phyloP scores from a whole-genome alignment of 176 grass and related monocot genomes.

The Musa schizocarpa region DNA sequence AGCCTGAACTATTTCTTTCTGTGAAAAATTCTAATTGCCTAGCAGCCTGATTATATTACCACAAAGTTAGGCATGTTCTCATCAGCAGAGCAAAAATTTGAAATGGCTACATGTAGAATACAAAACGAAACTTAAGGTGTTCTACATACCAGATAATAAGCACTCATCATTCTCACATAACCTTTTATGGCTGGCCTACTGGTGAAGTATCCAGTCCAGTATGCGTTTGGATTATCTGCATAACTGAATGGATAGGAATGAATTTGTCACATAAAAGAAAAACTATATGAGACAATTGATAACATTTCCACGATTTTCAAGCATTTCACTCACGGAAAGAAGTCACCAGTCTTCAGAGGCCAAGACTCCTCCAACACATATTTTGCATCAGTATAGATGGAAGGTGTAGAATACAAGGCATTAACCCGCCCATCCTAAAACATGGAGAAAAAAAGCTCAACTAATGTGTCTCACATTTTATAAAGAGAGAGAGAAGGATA shows the following conservation, averaged over 20 bases:
- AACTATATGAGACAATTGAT: constrained; percentile 7
- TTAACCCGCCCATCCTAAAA: constrained; percentile 91
- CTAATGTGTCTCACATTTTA: constrained; percentile 9
- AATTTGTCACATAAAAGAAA: constrained; percentile 6
- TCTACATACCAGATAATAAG: constrained; percentile 34
- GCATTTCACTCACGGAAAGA: constrained; percentile 74
- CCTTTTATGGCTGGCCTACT: constrained; percentile 86
- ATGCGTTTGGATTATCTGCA: constrained; percentile 87
- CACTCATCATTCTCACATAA: constrained; percentile 79
- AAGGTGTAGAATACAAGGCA: constrained; percentile 97
- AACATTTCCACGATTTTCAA: neutral
- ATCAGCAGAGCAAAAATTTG: neutral
- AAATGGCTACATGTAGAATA: neutral
- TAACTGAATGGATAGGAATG: constrained; percentile 51
- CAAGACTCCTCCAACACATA: constrained; percentile 64
- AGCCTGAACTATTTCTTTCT: constrained; percentile 43
- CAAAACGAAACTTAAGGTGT: neutral
- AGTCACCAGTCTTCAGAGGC: constrained; percentile 93
- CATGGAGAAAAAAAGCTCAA: neutral
- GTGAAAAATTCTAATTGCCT: constrained; percentile 79
- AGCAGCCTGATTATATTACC: constrained; percentile 44
- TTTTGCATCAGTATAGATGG: constrained; percentile 97
- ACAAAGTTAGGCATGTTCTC: neutral
- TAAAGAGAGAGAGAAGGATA: neutral
- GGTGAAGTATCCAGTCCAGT: constrained; percentile 98